phyloP scores from a whole-genome alignment of 2,329 filamentous ascomycete genomes.

The Daldinia sp. region DNA sequence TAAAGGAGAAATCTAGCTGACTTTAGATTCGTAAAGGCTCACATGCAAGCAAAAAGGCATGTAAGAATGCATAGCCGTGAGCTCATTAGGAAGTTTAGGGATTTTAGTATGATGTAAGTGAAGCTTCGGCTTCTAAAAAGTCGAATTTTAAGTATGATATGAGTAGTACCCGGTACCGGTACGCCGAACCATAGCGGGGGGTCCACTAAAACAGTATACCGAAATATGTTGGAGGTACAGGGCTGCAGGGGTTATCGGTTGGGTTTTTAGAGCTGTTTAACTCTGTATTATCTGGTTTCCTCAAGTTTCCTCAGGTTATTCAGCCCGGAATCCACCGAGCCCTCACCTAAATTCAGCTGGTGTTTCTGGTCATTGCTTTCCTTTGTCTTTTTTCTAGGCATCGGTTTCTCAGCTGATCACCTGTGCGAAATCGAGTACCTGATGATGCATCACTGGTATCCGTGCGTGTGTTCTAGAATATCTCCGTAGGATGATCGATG shows the following conservation, averaged over 20 bases:
- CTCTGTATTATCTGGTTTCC: no score
- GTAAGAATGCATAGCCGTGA: constrained; percentile 15
- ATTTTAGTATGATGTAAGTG: constrained; percentile 38
- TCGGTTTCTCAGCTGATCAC: constrained; percentile 18
- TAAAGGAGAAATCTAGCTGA: constrained; percentile 6
- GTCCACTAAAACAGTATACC: constrained; percentile 30
- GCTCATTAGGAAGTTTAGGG: neutral
- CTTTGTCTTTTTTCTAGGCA: neutral
- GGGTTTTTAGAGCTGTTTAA: neutral
- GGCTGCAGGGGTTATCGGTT: neutral
- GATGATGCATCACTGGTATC: neutral
- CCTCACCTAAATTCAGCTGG: constrained; percentile 29
- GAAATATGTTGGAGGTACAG: constrained; percentile 19
- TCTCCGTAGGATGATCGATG: neutral
- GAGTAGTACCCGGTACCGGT: constrained; percentile 18
- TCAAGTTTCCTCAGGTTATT: no score
- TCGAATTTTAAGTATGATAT: constrained; percentile 28
- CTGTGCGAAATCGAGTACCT: neutral
- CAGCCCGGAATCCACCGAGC: constrained; percentile 32
- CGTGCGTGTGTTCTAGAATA: constrained; percentile 18
- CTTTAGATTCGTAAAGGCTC: neutral
- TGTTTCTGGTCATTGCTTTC: constrained; percentile 18
- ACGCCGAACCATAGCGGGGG: constrained; percentile 30
- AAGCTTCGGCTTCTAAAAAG: constrained; percentile 28
- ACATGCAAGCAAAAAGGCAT: neutral